Conservation (phyloP, 1,284 basidiomycete genomes). For the Cryptococcus jaspeensis region DNA sequence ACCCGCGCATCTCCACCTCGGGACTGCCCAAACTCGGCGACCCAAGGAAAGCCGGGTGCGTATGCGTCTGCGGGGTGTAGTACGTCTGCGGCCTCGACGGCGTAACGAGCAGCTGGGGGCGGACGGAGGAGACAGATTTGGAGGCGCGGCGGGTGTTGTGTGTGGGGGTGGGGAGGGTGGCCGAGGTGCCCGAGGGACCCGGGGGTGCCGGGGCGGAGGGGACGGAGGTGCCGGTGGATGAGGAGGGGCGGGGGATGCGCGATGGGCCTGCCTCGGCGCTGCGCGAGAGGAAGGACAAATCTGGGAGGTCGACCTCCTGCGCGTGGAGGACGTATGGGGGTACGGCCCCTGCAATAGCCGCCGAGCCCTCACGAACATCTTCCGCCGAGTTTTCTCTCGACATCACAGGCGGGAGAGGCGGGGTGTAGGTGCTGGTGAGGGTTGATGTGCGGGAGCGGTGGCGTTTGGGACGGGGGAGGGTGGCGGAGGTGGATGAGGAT, state of each 20-base stretch:
- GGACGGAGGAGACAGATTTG: slow-evolving; percentile 15
- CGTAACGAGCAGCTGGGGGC: slow-evolving; percentile 7
- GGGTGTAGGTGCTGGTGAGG: slow-evolving; percentile 27
- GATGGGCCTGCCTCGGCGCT: no score
- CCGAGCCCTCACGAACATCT: slow-evolving; percentile 12
- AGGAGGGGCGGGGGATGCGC: no score
- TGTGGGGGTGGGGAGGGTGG: background rate
- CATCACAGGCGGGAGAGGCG: slow-evolving; percentile 34
- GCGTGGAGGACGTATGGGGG: no score
- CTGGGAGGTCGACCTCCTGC: no score
- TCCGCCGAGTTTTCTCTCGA: slow-evolving; percentile 38
- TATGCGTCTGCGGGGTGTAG: slow-evolving; percentile 15
- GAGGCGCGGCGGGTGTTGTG: slow-evolving; percentile 9
- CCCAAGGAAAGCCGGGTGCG: background rate
- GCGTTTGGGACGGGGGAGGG: slow-evolving; percentile 13
- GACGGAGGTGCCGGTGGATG: no score
- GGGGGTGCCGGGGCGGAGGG: no score
- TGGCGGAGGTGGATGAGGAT: slow-evolving; percentile 8
- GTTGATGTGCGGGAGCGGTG: slow-evolving; percentile 38
- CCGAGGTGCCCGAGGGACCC: no score
- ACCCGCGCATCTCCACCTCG: slow-evolving; percentile 4
- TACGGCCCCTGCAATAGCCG: no score
- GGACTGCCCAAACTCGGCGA: slow-evolving; percentile 5
- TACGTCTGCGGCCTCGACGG: slow-evolving; percentile 11
- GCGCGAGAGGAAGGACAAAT: no score